These are phyloP conservation scores for Phyllosticta citribraziliensis DNA, from an alignment of 2,329 filamentous ascomycete genomes.

Conservation along the genomic window DNA sequence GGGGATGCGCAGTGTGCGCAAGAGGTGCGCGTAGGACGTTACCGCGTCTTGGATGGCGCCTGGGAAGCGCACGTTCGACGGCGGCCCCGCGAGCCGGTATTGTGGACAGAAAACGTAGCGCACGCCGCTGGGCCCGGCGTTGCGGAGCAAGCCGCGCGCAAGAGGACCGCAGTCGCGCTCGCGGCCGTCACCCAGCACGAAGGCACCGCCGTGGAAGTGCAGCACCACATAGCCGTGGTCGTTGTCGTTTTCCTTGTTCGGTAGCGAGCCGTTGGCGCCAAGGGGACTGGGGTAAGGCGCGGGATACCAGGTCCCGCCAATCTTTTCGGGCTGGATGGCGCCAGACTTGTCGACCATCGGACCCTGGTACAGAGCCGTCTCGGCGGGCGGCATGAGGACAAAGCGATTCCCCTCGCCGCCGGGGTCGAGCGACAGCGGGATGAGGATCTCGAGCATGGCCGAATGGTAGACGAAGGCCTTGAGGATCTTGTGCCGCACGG, in stretches of 20 bases:
- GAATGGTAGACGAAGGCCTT: slow-evolving; percentile 24
- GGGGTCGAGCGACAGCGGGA: slow-evolving; percentile 26
- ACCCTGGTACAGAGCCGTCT: slow-evolving; percentile 19
- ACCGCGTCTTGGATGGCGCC: slow-evolving; percentile 42
- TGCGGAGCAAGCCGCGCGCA: slow-evolving; percentile 17
- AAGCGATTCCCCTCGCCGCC: slow-evolving; percentile 31
- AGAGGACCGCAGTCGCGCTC: slow-evolving; percentile 23
- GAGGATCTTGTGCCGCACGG: slow-evolving; percentile 25
- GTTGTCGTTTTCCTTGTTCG: slow-evolving; percentile 14
- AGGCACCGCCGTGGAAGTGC: slow-evolving; percentile 43
- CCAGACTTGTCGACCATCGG: slow-evolving; percentile 20
- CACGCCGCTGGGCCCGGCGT: slow-evolving; percentile 18
- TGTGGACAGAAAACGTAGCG: slow-evolving; percentile 34
- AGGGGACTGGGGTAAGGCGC: slow-evolving; percentile 12
- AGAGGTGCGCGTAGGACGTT: slow-evolving; percentile 37
- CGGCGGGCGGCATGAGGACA: slow-evolving; percentile 21
- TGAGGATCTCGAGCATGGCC: slow-evolving; percentile 18
- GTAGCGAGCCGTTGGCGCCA: neutral
- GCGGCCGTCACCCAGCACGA: slow-evolving; percentile 35
- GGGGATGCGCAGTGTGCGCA: slow-evolving; percentile 31
- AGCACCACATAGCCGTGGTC: slow-evolving; percentile 25
- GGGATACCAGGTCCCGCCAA: slow-evolving; percentile 37
- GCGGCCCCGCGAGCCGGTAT: slow-evolving; percentile 39
- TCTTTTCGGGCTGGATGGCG: slow-evolving; percentile 24
- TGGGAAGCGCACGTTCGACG: slow-evolving; percentile 37